A percentile compares a stretch with the other conserved stretches of the same genome.
phyloP scores from a whole-genome alignment of 108 stramenopile genomes.

The Parmales sp. region DNA sequence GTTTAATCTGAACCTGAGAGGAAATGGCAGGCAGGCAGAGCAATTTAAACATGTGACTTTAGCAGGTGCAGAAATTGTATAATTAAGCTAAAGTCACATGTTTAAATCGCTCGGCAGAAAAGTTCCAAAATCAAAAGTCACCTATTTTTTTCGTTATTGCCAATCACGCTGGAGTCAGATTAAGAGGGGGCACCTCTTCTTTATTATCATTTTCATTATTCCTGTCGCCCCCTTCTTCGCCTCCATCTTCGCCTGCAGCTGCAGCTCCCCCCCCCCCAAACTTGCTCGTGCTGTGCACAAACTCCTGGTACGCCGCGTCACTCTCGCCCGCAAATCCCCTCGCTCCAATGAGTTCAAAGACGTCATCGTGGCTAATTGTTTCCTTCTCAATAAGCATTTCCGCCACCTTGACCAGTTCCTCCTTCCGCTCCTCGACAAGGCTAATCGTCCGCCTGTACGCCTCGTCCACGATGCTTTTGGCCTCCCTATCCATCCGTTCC shows the following conservation, averaged over 20 bases:
- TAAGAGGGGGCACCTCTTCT: too few species aligned
- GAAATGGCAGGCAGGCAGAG: too few species aligned
- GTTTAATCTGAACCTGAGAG: too few species aligned
- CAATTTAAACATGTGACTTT: too few species aligned
- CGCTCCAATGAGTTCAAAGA: conserved; percentile 75
- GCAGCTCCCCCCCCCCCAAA: not conserved
- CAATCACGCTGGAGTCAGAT: too few species aligned
- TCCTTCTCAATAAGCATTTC: conserved; percentile 83
- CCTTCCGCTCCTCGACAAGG: conserved; percentile 63
- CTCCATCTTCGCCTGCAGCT: not conserved
- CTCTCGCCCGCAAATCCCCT: conserved; percentile 80
- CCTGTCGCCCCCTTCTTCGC: not conserved
- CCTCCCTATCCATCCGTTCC: conserved; percentile 91
- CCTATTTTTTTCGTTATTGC: too few species aligned
- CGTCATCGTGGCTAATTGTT: conserved; percentile 92
- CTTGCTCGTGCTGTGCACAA: conserved; percentile 36
- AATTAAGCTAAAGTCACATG: too few species aligned
- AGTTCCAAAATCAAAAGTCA: too few species aligned
- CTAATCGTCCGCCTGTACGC: conserved; percentile 72
- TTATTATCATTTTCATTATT: not conserved
- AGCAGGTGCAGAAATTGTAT: too few species aligned
- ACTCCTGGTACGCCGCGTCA: conserved; percentile 73
- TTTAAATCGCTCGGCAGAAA: too few species aligned
- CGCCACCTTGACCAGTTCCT: conserved; percentile 67
- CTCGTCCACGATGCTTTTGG: conserved; percentile 71